Evolutionary conservation across 148 eudicot genomes (phyloP).

Genomic region (Cornus kousa): DNA sequence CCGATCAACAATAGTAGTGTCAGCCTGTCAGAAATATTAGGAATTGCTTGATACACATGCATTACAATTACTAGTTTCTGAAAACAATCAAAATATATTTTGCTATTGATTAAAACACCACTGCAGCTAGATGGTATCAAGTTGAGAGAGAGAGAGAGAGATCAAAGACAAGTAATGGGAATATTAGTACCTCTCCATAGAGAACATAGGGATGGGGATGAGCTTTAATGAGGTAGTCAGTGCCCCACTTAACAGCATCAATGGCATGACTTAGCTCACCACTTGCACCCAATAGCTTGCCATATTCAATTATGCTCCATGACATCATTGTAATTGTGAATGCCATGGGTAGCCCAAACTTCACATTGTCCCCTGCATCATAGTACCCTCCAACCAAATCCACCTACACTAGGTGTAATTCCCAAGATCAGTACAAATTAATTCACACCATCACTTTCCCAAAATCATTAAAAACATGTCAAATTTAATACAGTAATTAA

Average conservation of each 20-base stretch:
- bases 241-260: constrained; percentile 94
- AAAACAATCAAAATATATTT: no score
- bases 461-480: constrained; percentile 16
- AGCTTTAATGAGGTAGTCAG: constrained; percentile 92
- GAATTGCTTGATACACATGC: background rate
- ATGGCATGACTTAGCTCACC: constrained; percentile 84
- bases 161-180: no score
- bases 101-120: no score
- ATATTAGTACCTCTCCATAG: constrained; percentile 75
- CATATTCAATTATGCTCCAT: constrained; percentile 92
- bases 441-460: no score
- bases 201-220: constrained; percentile 87
- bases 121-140: no score
- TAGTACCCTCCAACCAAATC: constrained; percentile 98
- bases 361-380: constrained; percentile 99
- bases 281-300: constrained; percentile 62
- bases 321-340: constrained; percentile 89
- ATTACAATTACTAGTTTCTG: no score
- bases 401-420: constrained; percentile 38
- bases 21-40: no score
- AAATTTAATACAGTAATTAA: background rate
- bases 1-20: no score
- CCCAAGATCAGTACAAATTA: no score
- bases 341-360: constrained; percentile 34
- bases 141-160: no score